Evolutionary conservation across 2,329 filamentous ascomycete species (phyloP), one percentile per base, ranked within the genome.

Genomic region (Pseudopithomyces maydicus): DNA sequence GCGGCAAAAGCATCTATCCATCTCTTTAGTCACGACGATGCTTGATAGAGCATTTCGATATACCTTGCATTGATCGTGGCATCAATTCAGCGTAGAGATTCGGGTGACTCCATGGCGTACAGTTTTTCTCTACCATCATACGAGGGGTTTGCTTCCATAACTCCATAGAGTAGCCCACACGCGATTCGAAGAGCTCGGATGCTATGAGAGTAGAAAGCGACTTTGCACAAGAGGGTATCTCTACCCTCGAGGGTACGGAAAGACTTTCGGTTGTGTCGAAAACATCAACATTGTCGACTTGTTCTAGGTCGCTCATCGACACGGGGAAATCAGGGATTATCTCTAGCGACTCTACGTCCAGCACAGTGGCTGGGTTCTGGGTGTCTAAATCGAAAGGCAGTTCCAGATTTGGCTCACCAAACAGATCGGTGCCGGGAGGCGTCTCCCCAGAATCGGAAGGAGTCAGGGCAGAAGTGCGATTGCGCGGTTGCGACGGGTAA

Each of bases 41-140:
- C 7, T 5, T 10, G 19, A 29, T 33, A 17, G 7, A 17, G 23
- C 8, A 29, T 17, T 20, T 2, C 11, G 14, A 19, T n/a, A 57
- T 63, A 80, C 81, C 82, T 74, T 85, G 80, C 63, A 86, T 79
- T 0, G 69, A 74, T 29, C 71, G 71, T 1, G 84, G 84, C 82
- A 86, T 84, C 8, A 66, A 54, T 2, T 81, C 75, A n/a, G 73
- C 73, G 56, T 84, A 86, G 0, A 87, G 72, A n/a, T 74, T 67
- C 0, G 74, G 73, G 59, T 87, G 84, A 29, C 75, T 79, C 84
- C 84, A 87, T 0, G 82, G 81, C 0, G 82, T 83, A 48, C 79
- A 71, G 15, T 77, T 82, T 44, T 81, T 76, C 8, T 77, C 56
- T 0, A 85, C 78, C 79, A 86, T 83, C 44, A 59, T 67, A 19